Conservation (phyloP, 208 protist species). For the Acanthamoeba lenticulata region DNA sequence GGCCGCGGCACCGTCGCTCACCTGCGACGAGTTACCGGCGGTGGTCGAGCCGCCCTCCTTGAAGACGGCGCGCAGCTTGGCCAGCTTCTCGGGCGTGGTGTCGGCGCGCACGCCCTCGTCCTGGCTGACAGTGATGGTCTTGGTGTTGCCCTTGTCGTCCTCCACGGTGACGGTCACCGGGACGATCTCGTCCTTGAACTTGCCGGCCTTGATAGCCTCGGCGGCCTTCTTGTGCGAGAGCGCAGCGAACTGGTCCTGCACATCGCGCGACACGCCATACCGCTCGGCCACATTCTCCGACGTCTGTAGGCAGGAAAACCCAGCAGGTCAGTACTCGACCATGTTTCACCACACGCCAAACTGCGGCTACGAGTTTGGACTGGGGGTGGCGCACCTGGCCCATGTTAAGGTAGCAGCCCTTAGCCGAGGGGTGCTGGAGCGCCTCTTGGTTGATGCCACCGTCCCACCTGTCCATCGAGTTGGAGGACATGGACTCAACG, state of each 20-base stretch:
- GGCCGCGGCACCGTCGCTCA: no score
- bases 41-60: constrained; percentile 85
- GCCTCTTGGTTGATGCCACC: constrained; percentile 75
- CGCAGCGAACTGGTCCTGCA: constrained; percentile 78
- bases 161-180: constrained; percentile 73
- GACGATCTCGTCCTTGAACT: constrained; percentile 79
- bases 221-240: constrained; percentile 83
- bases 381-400: no score
- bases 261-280: constrained; percentile 79
- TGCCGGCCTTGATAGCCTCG: constrained; percentile 75
- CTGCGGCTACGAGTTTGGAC: no score
- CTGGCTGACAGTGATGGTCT: constrained; percentile 70
- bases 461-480: constrained; percentile 74
- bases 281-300: constrained; percentile 78
- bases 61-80: constrained; percentile 67
- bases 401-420: constrained; percentile 63
- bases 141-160: constrained; percentile 73
- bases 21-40: constrained; percentile 86
- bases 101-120: constrained; percentile 84
- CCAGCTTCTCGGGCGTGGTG: constrained; percentile 80
- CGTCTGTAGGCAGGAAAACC: constrained; percentile 31
- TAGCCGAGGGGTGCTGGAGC: constrained; percentile 60
- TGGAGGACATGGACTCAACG: constrained; percentile 77
- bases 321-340: background rate
- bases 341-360: background rate